These are phyloP conservation scores for Domatiomyces catenatus DNA, from an alignment of 2,329 filamentous ascomycete species.

Conservation along the genomic window DNA sequence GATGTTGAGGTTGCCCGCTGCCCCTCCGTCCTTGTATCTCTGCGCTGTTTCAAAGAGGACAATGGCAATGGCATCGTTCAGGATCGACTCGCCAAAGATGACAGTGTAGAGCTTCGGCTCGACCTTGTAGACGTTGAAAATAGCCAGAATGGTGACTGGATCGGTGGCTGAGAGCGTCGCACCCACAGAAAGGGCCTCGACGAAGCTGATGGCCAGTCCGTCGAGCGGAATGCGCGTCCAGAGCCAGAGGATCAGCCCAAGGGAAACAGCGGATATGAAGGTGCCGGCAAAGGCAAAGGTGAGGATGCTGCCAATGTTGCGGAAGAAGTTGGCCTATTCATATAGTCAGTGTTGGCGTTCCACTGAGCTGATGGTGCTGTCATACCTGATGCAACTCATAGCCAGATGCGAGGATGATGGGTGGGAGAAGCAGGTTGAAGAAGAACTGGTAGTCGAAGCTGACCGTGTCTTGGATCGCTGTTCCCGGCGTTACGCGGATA, in stretches of 20 bases:
- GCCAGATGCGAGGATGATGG: slow-evolving; percentile 91
- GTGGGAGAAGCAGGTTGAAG: slow-evolving; percentile 96
- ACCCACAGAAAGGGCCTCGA: slow-evolving; percentile 91
- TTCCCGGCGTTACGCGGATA: slow-evolving; percentile 63
- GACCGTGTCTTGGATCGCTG: slow-evolving; percentile 75
- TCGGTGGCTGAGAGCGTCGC: slow-evolving; percentile 94
- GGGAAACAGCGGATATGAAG: slow-evolving; percentile 90
- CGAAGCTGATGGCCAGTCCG: slow-evolving; percentile 72
- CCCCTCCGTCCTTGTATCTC: slow-evolving; percentile 64
- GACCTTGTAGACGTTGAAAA: slow-evolving; percentile 98
- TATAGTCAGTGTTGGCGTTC: not conserved
- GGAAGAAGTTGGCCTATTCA: slow-evolving; percentile 76
- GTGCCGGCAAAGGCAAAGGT: slow-evolving; percentile 97
- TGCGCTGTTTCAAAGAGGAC: slow-evolving; percentile 97
- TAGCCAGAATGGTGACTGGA: slow-evolving; percentile 91
- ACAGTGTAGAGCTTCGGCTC: slow-evolving; percentile 97
- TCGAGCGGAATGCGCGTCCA: slow-evolving; percentile 80
- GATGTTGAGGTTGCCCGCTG: slow-evolving; percentile 54
- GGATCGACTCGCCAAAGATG: slow-evolving; percentile 94
- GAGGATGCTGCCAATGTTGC: slow-evolving; percentile 90
- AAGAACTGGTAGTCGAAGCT: slow-evolving; percentile 99
- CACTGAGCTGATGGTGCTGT: not conserved
- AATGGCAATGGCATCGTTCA: slow-evolving; percentile 97
- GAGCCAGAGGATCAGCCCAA: slow-evolving; percentile 73
- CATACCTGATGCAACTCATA: slow-evolving; percentile 81